Percentiles rank a stretch among this genome's conserved stretches.
These are phyloP conservation scores for Zygoascus flipseniorum DNA, from an alignment of 805 yeast species.

Conservation along the genomic window DNA sequence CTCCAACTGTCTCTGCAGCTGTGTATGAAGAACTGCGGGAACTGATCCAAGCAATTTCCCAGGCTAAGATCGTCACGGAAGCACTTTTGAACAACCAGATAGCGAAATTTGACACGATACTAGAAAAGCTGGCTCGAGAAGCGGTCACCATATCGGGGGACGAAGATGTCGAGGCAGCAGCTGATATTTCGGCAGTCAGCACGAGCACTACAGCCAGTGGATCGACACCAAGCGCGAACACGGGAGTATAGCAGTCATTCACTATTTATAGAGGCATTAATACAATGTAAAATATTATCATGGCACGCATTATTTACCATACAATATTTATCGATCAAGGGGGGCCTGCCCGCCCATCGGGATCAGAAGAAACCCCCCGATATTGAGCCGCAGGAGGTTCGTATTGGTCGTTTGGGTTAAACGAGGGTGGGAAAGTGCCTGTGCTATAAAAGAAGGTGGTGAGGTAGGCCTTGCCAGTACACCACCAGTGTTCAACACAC, in stretches of 20 bases:
- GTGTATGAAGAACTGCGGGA: conserved; percentile 24
- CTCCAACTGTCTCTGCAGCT: conserved; percentile 24
- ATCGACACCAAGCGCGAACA: too few relatives aligned
- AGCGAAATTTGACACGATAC: conserved; percentile 22
- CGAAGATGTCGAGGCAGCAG: background rate
- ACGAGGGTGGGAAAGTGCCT: too few relatives aligned
- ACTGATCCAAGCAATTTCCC: conserved; percentile 25
- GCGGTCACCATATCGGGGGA: background rate
- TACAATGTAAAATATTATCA: too few relatives aligned
- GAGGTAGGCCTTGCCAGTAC: too few relatives aligned
- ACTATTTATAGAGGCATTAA: too few relatives aligned
- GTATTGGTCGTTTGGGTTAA: background rate
- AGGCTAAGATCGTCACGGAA: conserved; percentile 27
- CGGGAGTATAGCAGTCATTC: too few relatives aligned
- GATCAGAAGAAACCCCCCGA: background rate
- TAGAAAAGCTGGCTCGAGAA: background rate
- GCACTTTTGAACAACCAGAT: conserved; percentile 29
- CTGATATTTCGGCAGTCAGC: background rate
- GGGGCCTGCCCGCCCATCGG: background rate
- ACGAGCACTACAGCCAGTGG: background rate
- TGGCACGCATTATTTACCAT: too few relatives aligned
- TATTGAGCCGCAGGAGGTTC: background rate
- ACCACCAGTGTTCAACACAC: background rate
- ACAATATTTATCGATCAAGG: background rate
- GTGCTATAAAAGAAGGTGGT: too few relatives aligned